Percentiles rank a stretch among this genome's conserved stretches.
phyloP scores from a whole-genome alignment of 139 green algal species.

The Micractinium conductrix region DNA sequence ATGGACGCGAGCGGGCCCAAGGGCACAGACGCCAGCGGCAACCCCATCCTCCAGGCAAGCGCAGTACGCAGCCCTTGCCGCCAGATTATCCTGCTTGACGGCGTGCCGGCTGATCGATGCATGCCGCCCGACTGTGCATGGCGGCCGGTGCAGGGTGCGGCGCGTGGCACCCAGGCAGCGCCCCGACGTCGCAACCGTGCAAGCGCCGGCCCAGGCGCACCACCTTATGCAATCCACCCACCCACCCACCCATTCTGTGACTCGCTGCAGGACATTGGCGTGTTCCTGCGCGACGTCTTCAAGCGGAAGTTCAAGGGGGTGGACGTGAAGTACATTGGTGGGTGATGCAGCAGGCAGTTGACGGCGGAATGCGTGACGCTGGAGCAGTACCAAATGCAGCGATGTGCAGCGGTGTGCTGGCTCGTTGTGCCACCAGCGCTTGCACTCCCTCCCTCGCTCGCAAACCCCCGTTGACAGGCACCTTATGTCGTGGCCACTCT shows the following conservation, averaged over 20 bases:
- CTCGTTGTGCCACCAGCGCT: neutral
- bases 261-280: slow-evolving; percentile 87
- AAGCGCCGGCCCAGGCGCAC: too few relatives aligned
- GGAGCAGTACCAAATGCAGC: too few relatives aligned
- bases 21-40: slow-evolving; percentile 87
- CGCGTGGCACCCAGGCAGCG: too few relatives aligned
- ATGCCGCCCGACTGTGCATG: too few relatives aligned
- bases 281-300: slow-evolving; percentile 79
- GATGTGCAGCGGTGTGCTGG: too few relatives aligned
- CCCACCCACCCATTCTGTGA: neutral
- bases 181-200: too few relatives aligned
- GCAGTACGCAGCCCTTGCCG: too few relatives aligned
- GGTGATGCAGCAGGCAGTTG: slow-evolving; percentile 43
- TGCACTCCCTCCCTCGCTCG: neutral
- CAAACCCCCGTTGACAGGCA: neutral
- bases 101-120: too few relatives aligned
- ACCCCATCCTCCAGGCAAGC: slow-evolving; percentile 66
- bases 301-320: slow-evolving; percentile 75
- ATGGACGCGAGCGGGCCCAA: slow-evolving; percentile 37
- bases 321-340: slow-evolving; percentile 94
- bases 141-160: too few relatives aligned
- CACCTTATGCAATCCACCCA: too few relatives aligned
- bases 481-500: too few relatives aligned
- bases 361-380: neutral
- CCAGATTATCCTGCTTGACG: too few relatives aligned